Evolutionary conservation across 805 yeast species (phyloP).

Genomic region (Ogataea neopini): DNA sequence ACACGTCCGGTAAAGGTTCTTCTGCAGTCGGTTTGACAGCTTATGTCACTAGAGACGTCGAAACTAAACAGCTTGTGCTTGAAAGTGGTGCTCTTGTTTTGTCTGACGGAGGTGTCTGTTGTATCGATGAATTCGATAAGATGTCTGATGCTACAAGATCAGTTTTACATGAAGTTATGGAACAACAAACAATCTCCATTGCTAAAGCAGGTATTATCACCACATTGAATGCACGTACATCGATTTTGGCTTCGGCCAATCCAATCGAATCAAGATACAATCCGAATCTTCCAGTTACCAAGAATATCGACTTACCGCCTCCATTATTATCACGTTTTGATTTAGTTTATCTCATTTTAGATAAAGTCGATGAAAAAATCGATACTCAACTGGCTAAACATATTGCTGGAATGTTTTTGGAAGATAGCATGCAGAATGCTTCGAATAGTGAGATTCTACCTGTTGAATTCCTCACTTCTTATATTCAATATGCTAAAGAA

Average conservation of each 20-base stretch:
- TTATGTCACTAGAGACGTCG: slow-evolving; percentile 90
- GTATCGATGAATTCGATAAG: slow-evolving; percentile 98
- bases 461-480: slow-evolving; percentile 81
- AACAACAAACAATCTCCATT: slow-evolving; percentile 96
- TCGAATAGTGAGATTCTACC: slow-evolving; percentile 71
- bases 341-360: slow-evolving; percentile 86
- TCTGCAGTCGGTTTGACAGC: slow-evolving; percentile 99
- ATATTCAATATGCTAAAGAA: slow-evolving; percentile 94
- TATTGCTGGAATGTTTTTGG: slow-evolving; percentile 87
- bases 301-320: slow-evolving; percentile 95
- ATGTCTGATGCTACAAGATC: slow-evolving; percentile 95
- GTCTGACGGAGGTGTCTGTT: slow-evolving; percentile 97
- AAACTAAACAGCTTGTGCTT: slow-evolving; percentile 87
- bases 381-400: slow-evolving; percentile 90
- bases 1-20: slow-evolving; percentile 98
- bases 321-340: slow-evolving; percentile 94
- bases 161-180: slow-evolving; percentile 98
- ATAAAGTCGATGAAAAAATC: slow-evolving; percentile 81
- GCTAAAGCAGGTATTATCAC: slow-evolving; percentile 99
- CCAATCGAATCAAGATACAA: slow-evolving; percentile 95
- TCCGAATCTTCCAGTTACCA: slow-evolving; percentile 92
- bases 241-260: slow-evolving; percentile 93
- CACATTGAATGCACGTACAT: slow-evolving; percentile 93
- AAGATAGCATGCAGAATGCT: slow-evolving; percentile 78
- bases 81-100: slow-evolving; percentile 96